phyloP scores from a whole-genome alignment of 371 early-diverging fungal species.

The Mortierella sp. region DNA sequence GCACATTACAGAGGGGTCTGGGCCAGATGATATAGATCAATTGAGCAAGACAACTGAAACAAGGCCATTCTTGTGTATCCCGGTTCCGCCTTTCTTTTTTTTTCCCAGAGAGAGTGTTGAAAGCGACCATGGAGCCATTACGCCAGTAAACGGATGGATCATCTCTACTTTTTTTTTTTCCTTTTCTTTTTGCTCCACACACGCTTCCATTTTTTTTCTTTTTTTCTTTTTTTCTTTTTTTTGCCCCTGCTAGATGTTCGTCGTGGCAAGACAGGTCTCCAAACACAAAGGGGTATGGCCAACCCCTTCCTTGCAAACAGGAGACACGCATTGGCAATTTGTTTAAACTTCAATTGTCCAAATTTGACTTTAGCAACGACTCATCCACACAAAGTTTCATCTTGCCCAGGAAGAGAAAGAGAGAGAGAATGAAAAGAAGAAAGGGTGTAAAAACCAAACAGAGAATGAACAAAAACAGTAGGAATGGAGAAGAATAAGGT shows the following conservation, averaged over 20 bases:
- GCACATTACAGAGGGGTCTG: background rate
- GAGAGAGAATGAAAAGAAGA: background rate
- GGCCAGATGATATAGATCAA: background rate
- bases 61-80: background rate
- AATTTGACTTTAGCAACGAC: background rate
- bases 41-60: slow-evolving; percentile 7
- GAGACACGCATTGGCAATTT: background rate
- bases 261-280: background rate
- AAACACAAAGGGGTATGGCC: slow-evolving; percentile 15
- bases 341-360: slow-evolving; percentile 3
- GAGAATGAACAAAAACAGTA: background rate
- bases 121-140: background rate
- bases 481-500: background rate
- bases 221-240: background rate
- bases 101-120: background rate
- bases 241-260: background rate
- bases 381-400: background rate
- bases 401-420: background rate
- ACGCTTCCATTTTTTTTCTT: background rate
- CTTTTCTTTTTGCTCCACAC: background rate
- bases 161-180: background rate
- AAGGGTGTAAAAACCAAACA: background rate
- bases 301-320: slow-evolving; percentile 7
- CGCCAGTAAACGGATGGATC: background rate
- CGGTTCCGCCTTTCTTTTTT: background rate